Base-by-base conservation (phyloP, 1,284 basidiomycete species). In the Moesziomyces globuligerus region DNA sequence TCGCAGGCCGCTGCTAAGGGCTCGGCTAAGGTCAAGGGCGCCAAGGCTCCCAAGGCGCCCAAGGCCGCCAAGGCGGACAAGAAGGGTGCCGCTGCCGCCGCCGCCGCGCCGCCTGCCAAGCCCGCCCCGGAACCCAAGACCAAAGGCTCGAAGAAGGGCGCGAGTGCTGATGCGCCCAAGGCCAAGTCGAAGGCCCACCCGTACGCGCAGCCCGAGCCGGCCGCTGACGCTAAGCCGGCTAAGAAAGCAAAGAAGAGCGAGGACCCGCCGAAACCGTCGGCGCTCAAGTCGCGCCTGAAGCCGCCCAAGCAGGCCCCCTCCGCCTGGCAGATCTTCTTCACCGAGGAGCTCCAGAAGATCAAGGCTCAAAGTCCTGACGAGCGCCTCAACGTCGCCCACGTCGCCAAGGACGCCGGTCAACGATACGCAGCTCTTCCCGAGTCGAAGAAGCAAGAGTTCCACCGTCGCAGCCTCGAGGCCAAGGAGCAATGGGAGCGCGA, bases 311-410 rank as follows among this genome's bases (percentile, higher is more conserved):
- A 94, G 78, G 92, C 94, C 13, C 93, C 92, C 6, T 94, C 92
- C 6, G 92, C 93, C 40, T 97, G 94, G 94, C 94, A 97, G 84
- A 87, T 97, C 49, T 97, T 93, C 85, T 96, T 97, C 83, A 93
- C 92, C 36, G 93, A 96, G 83, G 94, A 93, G 89, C 92, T 97
- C 73, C 88, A 89, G 79, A 92, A 93, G 83, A 76, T 78, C 46
- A 93, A 94, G 85, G 88, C 88, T 0, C 69, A 74, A 36, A 69
- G 76, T 32, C 74, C 76, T 6, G 74, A 71, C 17, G 81, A 81
- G 55, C 94, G 94, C 84, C 88, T 97, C 47, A 96, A 97, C 83
- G 93, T 97, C 58, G 93, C 94, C 8, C 92, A 94, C 83, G 92
- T 93, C 37, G 93, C 94, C 72, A 95, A 95, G 84, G 93, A 95